phyloP scores from a whole-genome alignment of 1,284 basidiomycete species.

The Ganoderma sinense region DNA sequence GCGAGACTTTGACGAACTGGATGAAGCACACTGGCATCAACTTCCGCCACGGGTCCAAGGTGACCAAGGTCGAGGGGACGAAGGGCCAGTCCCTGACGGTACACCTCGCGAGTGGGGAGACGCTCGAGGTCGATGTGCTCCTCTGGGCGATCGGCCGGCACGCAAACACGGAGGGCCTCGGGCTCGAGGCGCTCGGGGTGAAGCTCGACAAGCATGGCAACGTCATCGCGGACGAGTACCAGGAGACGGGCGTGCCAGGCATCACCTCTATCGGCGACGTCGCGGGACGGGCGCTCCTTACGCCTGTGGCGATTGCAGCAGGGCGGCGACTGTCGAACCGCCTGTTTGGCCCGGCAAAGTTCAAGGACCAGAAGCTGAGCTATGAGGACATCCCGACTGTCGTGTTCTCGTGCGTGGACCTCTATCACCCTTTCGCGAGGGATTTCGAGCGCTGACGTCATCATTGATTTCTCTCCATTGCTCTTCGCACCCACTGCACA shows the following conservation, averaged over 20 bases:
- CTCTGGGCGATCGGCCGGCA: conserved; percentile 97
- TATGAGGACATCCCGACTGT: conserved; percentile 95
- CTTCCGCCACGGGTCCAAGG: conserved; percentile 83
- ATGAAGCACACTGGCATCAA: conserved; percentile 93
- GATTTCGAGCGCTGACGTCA: conserved; percentile 4
- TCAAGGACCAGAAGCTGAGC: conserved; percentile 87
- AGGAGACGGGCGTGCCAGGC: conserved; percentile 79
- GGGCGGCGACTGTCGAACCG: conserved; percentile 90
- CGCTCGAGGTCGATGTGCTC: conserved; percentile 86
- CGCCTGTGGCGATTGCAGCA: conserved; percentile 98
- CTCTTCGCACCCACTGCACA: conserved; percentile 37
- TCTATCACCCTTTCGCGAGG: conserved; percentile 12
- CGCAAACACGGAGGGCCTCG: conserved; percentile 82
- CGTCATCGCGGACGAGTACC: conserved; percentile 91
- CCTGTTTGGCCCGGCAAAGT: conserved; percentile 87
- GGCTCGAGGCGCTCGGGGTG: conserved; percentile 82
- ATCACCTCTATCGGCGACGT: conserved; percentile 94
- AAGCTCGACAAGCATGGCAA: conserved; percentile 82
- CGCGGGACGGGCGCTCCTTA: conserved; percentile 90
- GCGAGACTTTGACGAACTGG: conserved; percentile 91
- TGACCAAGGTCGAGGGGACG: conserved; percentile 81
- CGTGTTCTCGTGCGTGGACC: conserved; percentile 84
- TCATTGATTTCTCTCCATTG: too few species aligned
- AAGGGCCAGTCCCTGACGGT: conserved; percentile 75
- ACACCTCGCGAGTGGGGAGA: conserved; percentile 74